Conservation (phyloP, 108 stramenopile species). For the Aureococcus anophagefferens region DNA sequence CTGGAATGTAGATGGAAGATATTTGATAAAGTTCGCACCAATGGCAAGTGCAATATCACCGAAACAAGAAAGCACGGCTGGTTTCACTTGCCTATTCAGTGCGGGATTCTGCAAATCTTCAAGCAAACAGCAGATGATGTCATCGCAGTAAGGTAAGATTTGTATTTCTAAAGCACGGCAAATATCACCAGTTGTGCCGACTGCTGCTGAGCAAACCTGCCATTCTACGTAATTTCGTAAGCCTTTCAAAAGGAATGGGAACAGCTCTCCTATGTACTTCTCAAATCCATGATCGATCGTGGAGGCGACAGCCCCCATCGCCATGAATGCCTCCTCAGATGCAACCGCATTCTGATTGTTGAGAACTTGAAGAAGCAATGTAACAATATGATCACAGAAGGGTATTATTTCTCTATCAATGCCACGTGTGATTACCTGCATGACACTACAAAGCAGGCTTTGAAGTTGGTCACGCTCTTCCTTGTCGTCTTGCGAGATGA, state of each 20-base stretch:
- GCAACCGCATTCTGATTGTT: conserved; percentile 65
- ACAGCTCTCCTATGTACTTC: conserved; percentile 76
- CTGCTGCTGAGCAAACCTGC: conserved; percentile 80
- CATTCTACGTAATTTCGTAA: conserved; percentile 77
- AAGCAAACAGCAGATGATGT: conserved; percentile 75
- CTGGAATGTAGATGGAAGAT: conserved; percentile 68
- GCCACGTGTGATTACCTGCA: conserved; percentile 69
- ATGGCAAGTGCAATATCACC: conserved; percentile 91
- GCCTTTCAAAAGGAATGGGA: conserved; percentile 66
- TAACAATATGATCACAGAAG: conserved; percentile 71
- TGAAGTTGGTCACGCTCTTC: conserved; percentile 60
- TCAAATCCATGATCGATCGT: conserved; percentile 71
- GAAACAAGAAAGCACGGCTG: conserved; percentile 82
- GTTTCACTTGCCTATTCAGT: conserved; percentile 81
- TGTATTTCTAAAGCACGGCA: conserved; percentile 67
- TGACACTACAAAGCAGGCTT: conserved; percentile 66
- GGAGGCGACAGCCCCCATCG: conserved; percentile 72
- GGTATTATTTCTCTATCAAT: conserved; percentile 63
- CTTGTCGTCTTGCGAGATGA: conserved; percentile 67
- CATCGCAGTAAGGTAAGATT: conserved; percentile 77
- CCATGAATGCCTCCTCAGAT: conserved; percentile 87
- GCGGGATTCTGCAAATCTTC: conserved; percentile 66
- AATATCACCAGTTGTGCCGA: conserved; percentile 84
- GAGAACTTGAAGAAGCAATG: conserved; percentile 69
- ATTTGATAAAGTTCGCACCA: conserved; percentile 72